Conservation (phyloP, 352 stramenopile species). For the Phytophthora kernoviae region DNA sequence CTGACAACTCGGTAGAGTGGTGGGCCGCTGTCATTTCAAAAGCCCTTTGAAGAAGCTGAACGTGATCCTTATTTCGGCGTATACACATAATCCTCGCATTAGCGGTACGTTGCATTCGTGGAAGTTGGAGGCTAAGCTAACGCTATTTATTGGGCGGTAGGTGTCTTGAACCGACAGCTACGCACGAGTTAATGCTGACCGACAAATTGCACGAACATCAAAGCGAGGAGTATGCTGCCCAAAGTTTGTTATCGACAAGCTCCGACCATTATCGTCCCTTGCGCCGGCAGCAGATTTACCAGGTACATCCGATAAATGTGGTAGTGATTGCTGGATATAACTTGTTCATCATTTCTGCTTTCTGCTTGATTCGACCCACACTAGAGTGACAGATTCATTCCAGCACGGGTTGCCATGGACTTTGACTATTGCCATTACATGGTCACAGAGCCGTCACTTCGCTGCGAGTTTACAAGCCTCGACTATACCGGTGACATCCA, state of each 20-base stretch:
- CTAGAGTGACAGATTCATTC: slow-evolving; percentile 57
- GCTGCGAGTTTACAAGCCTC: not conserved
- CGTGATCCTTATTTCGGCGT: too few relatives aligned
- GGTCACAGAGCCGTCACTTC: slow-evolving; percentile 14
- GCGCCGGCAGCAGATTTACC: slow-evolving; percentile 15
- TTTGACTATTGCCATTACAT: slow-evolving; percentile 53
- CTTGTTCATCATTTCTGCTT: not conserved
- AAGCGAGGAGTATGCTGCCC: not conserved
- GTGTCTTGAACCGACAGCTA: not conserved
- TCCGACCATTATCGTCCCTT: not conserved
- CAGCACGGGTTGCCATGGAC: slow-evolving; percentile 41
- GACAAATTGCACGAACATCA: too few relatives aligned
- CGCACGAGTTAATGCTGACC: not conserved
- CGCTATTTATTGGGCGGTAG: not conserved
- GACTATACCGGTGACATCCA: not conserved
- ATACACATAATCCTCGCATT: too few relatives aligned
- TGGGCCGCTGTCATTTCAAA: too few relatives aligned
- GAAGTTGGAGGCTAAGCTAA: too few relatives aligned
- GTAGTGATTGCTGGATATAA: not conserved
- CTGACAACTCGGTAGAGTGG: too few relatives aligned
- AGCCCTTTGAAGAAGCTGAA: too few relatives aligned
- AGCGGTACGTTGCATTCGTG: too few relatives aligned
- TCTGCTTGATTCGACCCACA: not conserved
- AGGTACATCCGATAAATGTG: slow-evolving; percentile 8
- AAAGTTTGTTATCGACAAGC: not conserved